Evolutionary conservation across 352 stramenopile genomes (phyloP), one percentile per base, ranked within the genome.

Genomic region (Blastocystis hominis): DNA sequence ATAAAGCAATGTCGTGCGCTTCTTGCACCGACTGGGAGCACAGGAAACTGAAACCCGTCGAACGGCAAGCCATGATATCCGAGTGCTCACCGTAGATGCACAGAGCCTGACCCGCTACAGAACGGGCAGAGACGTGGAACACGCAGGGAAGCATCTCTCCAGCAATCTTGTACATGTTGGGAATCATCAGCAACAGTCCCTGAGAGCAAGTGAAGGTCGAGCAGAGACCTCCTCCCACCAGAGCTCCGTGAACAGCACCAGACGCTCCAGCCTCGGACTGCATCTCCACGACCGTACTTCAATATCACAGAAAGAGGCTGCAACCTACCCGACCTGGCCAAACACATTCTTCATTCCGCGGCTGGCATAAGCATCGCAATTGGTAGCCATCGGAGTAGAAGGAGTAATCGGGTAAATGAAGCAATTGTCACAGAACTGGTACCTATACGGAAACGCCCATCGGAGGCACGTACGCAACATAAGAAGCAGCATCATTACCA

Each of bases 81-180:
- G 92, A 93, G 90, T 96, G 94, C 77, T 97, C 94, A 34, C 90
- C 90, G 84, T 92, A 91, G 66, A 93, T 92, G 30, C 81, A 90
- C 4, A 93, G 88, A 30, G 89, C 91, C 68, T 91, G 87, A 36
- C 91, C 90, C 56, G 91, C 89, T 10, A 93, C 88, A 30, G 91
- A 86, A 75, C 92, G 91, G 30, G 93, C 93, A 24, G 94, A 93
- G 30, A 96, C 94, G 90, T 97, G 94, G 54, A 96, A 91, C 38
- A 96, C 93, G 1, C 93, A 91, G 3, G 92, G 92, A 59, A 94
- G 89, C 56, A 91, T 91, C 86, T 95, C 92, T 55, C 92, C 92
- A 88, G 93, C 94, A 89, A 97, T 94, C 89, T 97, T 96, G 91
- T 96, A 97, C 90, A 96, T 93, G 88, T 93, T 95, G n/a, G 94